phyloP scores from a whole-genome alignment of 2,329 filamentous ascomycete genomes.

The Sporothrix mexicana region DNA sequence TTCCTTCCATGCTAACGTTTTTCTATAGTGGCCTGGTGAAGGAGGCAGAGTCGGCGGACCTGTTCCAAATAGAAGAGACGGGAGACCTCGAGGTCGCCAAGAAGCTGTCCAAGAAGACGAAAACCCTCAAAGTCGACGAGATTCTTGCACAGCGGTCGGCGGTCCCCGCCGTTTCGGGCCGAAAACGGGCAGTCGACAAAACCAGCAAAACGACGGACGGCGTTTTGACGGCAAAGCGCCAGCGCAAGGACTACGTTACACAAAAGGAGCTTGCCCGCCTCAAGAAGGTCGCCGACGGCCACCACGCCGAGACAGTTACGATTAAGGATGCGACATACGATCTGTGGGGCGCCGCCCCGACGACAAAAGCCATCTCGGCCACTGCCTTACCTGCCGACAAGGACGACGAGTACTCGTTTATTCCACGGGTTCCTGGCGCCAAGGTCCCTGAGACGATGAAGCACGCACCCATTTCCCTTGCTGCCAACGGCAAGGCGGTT shows the following conservation, averaged over 20 bases:
- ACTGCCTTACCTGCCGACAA: slow-evolving; percentile 46
- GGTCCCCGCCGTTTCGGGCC: slow-evolving; percentile 76
- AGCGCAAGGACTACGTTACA: slow-evolving; percentile 78
- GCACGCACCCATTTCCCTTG: slow-evolving; percentile 77
- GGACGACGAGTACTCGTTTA: slow-evolving; percentile 65
- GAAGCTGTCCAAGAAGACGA: slow-evolving; percentile 67
- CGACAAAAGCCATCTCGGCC: slow-evolving; percentile 39
- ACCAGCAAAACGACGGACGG: slow-evolving; percentile 70
- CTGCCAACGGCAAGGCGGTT: slow-evolving; percentile 79
- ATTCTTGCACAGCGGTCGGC: slow-evolving; percentile 86
- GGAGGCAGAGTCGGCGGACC: slow-evolving; percentile 80
- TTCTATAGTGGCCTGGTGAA: slow-evolving; percentile 74
- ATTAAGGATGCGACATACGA: slow-evolving; percentile 74
- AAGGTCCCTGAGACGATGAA: slow-evolving; percentile 78
- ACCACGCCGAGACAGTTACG: slow-evolving; percentile 60
- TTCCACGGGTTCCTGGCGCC: slow-evolving; percentile 68
- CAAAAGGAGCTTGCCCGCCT: slow-evolving; percentile 83
- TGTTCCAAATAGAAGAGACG: slow-evolving; percentile 81
- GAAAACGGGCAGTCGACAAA: slow-evolving; percentile 71
- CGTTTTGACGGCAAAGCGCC: slow-evolving; percentile 74
- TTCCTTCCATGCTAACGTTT: background rate
- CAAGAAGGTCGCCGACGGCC: slow-evolving; percentile 77
- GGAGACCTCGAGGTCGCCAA: slow-evolving; percentile 71
- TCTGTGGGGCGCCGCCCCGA: slow-evolving; percentile 66
- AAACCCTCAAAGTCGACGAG: slow-evolving; percentile 86